These are phyloP conservation scores for Hydnum rufescens DNA, from an alignment of 768 basidiomycete species.

Conservation along the genomic window DNA sequence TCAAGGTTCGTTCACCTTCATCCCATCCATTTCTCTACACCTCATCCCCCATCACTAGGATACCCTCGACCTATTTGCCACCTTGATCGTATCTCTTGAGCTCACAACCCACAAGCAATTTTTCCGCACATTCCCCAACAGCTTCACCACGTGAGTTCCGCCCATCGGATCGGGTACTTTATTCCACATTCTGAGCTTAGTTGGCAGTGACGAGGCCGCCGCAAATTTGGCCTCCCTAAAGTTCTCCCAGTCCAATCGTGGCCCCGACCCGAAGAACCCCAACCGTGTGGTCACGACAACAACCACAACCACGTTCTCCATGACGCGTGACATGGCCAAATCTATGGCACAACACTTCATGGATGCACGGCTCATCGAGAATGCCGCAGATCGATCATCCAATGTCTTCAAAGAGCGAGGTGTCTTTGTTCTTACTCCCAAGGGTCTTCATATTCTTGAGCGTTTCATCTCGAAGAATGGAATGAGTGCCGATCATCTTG, in stretches of 20 bases:
- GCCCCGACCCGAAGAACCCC: conserved; percentile 95
- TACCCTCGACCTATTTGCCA: conserved; percentile 94
- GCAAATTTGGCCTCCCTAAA: conserved; percentile 86
- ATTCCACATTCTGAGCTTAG: too few species aligned
- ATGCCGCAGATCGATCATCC: conserved; percentile 74
- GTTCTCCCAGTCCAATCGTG: conserved; percentile 97
- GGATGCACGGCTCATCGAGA: conserved; percentile 95
- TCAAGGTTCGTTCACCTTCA: conserved; percentile 41
- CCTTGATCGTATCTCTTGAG: conserved; percentile 82
- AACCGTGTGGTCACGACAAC: conserved; percentile 97
- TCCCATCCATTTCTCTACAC: conserved; percentile 3
- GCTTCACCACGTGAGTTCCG: conserved; percentile 74
- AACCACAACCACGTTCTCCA: conserved; percentile 97
- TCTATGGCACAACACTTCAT: conserved; percentile 99
- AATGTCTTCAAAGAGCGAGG: conserved; percentile 96
- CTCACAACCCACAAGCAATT: conserved; percentile 83
- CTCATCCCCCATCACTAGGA: conserved; percentile 37
- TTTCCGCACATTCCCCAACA: conserved; percentile 86
- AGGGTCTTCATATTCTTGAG: conserved; percentile 95
- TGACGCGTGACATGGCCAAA: conserved; percentile 99
- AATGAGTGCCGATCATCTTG: conserved; percentile 83
- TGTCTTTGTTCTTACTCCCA: conserved; percentile 86
- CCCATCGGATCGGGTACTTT: not conserved
- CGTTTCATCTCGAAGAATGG: conserved; percentile 99
- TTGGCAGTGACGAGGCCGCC: conserved; percentile 81